Evolutionary conservation across 2,329 filamentous ascomycete species (phyloP).

Genomic region (Fonsecaea nubica): DNA sequence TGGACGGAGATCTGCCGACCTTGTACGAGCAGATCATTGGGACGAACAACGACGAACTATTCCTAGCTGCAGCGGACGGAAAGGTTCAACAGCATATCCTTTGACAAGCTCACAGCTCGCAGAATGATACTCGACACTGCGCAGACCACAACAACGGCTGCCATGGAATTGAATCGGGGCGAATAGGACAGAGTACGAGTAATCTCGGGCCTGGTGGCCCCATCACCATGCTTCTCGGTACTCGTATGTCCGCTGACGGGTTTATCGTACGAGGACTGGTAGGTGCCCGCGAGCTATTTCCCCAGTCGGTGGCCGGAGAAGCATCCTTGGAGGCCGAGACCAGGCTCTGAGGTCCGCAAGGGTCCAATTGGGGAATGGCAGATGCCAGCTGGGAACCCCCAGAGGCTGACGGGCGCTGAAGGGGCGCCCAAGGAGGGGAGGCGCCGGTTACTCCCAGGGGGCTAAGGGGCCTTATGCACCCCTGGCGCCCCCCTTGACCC

Average conservation of each 20-base stretch:
- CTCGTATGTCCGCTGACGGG: constrained; percentile 6
- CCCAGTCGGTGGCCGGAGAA: background rate
- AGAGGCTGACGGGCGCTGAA: background rate
- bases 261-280: background rate
- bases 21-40: background rate
- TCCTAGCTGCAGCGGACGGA: constrained; percentile 17
- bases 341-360: background rate
- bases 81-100: constrained; percentile 9
- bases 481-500: background rate
- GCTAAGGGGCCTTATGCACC: constrained; percentile 9
- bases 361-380: constrained; percentile 7
- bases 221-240: no score
- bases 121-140: background rate
- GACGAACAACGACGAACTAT: constrained; percentile 13
- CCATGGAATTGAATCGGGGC: background rate
- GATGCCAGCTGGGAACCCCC: constrained; percentile 13
- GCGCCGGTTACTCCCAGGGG: background rate
- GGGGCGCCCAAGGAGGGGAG: background rate
- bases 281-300: background rate
- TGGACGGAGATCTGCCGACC: constrained; percentile 12
- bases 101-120: background rate
- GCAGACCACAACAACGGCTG: background rate
- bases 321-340: constrained; percentile 13
- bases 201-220: background rate
- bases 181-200: background rate